Evolutionary conservation across 192 early-diverging fungal genomes (phyloP), one percentile per base, ranked within the genome.

Genomic region (Geosiphon pyriformis): DNA sequence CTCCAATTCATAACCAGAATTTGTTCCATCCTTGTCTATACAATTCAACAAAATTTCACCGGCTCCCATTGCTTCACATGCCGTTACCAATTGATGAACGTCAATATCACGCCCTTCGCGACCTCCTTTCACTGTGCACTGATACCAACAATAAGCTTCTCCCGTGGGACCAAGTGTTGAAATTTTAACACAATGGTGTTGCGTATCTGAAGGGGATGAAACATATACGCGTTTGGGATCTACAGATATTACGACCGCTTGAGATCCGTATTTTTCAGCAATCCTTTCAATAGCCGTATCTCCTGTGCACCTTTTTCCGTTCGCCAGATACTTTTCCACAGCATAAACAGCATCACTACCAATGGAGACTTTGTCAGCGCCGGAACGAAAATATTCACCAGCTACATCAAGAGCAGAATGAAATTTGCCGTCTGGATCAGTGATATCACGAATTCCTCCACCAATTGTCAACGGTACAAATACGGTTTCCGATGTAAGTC

Each of bases 401-500:
- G 95, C 98, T n/a, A 99, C 98, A n/a, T 96, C 85, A 11, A 98
- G 80, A 0, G 98, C 98, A 0, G 95, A 79, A 74, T 88, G 87
- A 29, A 83, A 53, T 22, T 80, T 72, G 15, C 92, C 93, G 67
- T 90, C 89, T 30, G 94, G 93, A 53, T 99, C 92, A 11, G 73
- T 81, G 8, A 96, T 78, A 69, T 98, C 92, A 54, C 96, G 86
- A 74, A 99, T 97, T 20, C 98, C 98, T 32, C 98, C 98, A 63
- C 98, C 98, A 61, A 99, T 96, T 18, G 96, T 98, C 72, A 99
- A 79, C 15, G 98, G 98, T n/a, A 99, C 98, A 82, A 99, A 99
- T 46, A 99, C 92, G 2, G 83, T 85, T 65, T 92, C 88, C 27
- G 90, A 93, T 1, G 96, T 86, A 54, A 86, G 82, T 52, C 84